phyloP scores from a whole-genome alignment of 768 basidiomycete species.

The button mushroom (Agaricus bisporus) region DNA sequence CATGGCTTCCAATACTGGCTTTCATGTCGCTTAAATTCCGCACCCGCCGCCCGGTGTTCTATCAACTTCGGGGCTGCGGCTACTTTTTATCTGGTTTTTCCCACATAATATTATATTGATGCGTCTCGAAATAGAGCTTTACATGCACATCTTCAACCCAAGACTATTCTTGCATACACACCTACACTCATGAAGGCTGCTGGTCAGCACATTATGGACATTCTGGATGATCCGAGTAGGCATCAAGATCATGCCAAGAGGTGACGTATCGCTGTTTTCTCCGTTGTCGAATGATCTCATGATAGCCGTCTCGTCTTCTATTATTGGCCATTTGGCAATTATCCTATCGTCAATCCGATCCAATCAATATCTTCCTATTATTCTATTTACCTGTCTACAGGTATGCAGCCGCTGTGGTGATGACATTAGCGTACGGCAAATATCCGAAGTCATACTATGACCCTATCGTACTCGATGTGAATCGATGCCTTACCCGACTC shows the following conservation, averaged over 20 bases:
- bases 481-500: conserved; percentile 37
- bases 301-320: background rate
- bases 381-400: conserved; percentile 16
- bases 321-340: background rate
- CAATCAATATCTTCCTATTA: background rate
- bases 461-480: conserved; percentile 41
- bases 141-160: conserved; percentile 54
- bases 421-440: conserved; percentile 45
- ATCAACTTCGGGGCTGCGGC: too few relatives aligned
- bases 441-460: conserved; percentile 35
- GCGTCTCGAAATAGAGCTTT: conserved; percentile 34
- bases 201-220: conserved; percentile 36
- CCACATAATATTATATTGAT: background rate
- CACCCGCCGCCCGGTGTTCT: too few relatives aligned
- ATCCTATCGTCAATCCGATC: background rate
- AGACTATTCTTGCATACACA: conserved; percentile 40
- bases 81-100: too few relatives aligned
- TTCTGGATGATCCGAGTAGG: conserved; percentile 32
- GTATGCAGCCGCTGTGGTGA: conserved; percentile 44
- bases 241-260: conserved; percentile 54
- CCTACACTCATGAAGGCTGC: conserved; percentile 43
- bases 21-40: too few relatives aligned
- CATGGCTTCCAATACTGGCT: too few relatives aligned
- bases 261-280: conserved; percentile 14
- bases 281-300: background rate